Base-by-base conservation (phyloP, 371 early-diverging fungal genomes). In the Dichotomocladium elegans region DNA sequence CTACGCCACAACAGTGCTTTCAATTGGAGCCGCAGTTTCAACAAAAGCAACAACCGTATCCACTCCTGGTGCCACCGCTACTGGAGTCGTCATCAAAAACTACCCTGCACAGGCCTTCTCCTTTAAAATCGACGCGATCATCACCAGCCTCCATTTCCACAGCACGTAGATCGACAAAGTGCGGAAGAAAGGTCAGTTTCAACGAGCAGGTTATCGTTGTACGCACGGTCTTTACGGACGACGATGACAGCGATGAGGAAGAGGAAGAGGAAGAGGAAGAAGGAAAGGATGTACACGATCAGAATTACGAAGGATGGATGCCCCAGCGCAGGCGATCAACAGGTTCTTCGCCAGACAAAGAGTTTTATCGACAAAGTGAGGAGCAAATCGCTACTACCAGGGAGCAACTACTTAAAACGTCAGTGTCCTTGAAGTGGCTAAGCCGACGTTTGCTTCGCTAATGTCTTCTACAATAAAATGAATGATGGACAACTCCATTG, bases 131-230 rank as follows among this genome's bases (percentile, higher is more conserved):
- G n/a, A 53, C 61, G 14, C 28, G 49, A 46, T 55, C 61, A 6
- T 50, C 61, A n/a, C 63, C 63, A 30, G 60, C 62, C 15, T 53
- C 53, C n/a, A 35, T 60, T 46, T 21, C 28, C 46, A 45, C 28
- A 15, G 34, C 25, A 28, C 37, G 12, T 5, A 17, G 15, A 22
- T 24, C 41, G 26, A n/a, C 22, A 21, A 33, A 17, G 12, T 17
- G 53, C 14, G 10, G 33, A 14, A 29, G 61, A 42, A 64, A 60
- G 53, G 64, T 64, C 3, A 64, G 64, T 22, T 64, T 64, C 53
- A 41, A 60, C 50, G 61, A 60, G 41, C 56, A 61, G 24, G 64
- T 64, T 3, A 47, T 64, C 3, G 64, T 64, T 11, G 61, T 64
- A n/a, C 56, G 61, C 34, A 64, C 64, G 3, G 26, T 64, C 3